Percentiles rank a stretch among this genome's conserved stretches.
Conservation (phyloP, 2,329 filamentous ascomycete species). For the Pseudopyrenochaeta lycopersici region DNA sequence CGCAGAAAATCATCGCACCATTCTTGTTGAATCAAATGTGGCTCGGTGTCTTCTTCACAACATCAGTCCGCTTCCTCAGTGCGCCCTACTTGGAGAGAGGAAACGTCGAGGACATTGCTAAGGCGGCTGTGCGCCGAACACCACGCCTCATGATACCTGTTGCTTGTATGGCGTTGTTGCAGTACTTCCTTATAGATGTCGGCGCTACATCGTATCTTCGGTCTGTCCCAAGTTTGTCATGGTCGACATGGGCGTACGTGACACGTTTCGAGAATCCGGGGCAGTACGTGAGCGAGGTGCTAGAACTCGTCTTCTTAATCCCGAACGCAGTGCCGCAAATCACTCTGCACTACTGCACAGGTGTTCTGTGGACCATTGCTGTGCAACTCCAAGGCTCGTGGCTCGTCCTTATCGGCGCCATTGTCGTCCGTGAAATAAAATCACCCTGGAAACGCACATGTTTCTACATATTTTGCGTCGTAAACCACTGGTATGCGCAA, state of each 20-base stretch:
- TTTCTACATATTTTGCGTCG: constrained; percentile 55
- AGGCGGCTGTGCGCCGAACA: constrained; percentile 55
- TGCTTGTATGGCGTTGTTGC: constrained; percentile 53
- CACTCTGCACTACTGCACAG: constrained; percentile 59
- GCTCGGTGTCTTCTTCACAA: constrained; percentile 61
- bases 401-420: constrained; percentile 53
- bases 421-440: constrained; percentile 57
- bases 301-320: constrained; percentile 58
- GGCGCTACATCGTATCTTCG: constrained; percentile 55
- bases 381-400: constrained; percentile 60
- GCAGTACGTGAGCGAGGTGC: constrained; percentile 54
- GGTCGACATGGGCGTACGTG: constrained; percentile 60
- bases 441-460: constrained; percentile 57
- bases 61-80: constrained; percentile 57
- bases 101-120: constrained; percentile 54
- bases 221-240: constrained; percentile 57
- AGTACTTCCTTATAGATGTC: constrained; percentile 59
- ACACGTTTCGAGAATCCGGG: constrained; percentile 52
- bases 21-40: constrained; percentile 58
- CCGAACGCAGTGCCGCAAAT: constrained; percentile 59
- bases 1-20: constrained; percentile 53
- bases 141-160: constrained; percentile 59
- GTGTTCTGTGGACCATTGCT: constrained; percentile 61
- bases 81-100: constrained; percentile 54
- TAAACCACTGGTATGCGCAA: constrained; percentile 58